Percentiles rank a stretch among this genome's conserved stretches.
These are phyloP conservation scores for Petasospora rhodanensis DNA, from an alignment of 1,139 yeast species.

Conservation along the genomic window DNA sequence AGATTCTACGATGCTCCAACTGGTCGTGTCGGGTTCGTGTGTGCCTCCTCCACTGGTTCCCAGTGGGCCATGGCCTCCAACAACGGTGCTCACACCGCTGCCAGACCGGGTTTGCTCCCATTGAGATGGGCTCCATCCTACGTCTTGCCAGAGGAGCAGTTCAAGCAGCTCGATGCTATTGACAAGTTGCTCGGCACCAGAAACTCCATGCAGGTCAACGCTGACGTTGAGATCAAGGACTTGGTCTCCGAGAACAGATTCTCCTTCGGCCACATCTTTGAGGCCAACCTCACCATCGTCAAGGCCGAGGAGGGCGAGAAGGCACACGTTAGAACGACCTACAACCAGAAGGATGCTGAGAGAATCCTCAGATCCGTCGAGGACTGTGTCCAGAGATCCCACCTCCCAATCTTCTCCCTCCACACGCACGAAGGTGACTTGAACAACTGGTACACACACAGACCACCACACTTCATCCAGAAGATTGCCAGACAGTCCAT, in stretches of 20 bases:
- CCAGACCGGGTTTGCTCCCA: constrained; percentile 26
- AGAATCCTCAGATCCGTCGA: constrained; percentile 22
- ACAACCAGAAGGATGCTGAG: constrained; percentile 19
- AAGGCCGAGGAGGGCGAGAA: constrained; percentile 20
- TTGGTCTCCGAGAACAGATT: constrained; percentile 21
- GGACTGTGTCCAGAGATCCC: constrained; percentile 23
- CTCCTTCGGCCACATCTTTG: constrained; percentile 26
- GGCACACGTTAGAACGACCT: constrained; percentile 23
- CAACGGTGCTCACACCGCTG: constrained; percentile 22
- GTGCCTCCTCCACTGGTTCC: constrained; percentile 24
- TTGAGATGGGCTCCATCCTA: constrained; percentile 25
- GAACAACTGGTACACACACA: constrained; percentile 26
- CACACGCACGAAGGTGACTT: constrained; percentile 27
- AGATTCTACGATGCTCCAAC: constrained; percentile 22
- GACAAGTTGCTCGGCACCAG: constrained; percentile 24
- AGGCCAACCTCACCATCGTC: constrained; percentile 22
- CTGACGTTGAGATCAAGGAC: constrained; percentile 22
- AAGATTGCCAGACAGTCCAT: constrained; percentile 23
- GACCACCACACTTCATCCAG: constrained; percentile 25
- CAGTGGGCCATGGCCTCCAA: constrained; percentile 24
- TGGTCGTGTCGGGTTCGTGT: constrained; percentile 25
- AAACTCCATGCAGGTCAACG: constrained; percentile 22
- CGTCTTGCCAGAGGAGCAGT: constrained; percentile 24
- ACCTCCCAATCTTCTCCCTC: constrained; percentile 23
- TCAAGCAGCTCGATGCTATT: constrained; percentile 22